Base-by-base conservation (phyloP, 345 rosid species). In the Eucalyptus dawsonii region DNA sequence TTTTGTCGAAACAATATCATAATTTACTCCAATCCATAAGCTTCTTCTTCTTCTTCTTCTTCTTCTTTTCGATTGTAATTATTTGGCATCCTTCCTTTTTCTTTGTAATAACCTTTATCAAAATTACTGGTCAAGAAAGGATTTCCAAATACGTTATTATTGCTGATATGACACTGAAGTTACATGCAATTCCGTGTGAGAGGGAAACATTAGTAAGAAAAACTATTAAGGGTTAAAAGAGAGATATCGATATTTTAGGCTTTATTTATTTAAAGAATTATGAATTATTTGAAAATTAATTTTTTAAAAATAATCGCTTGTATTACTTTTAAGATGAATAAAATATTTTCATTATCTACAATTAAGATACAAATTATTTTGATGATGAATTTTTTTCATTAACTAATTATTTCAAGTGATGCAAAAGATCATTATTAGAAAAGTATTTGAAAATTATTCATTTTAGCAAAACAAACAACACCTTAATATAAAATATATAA, bases 391-490 rank as follows among this genome's bases (percentile, higher is more conserved):
- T 44, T 9, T 22, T 24, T 56, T 9, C 12, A 24, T 24, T 10
- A 56, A 56, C 3, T 24, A 56, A 24, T 56, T 56, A 56, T 56
- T 56, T 56, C 29, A 9, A 56, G 14, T 24, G 29, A 24, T 56
- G 13, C 6, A 56, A 56, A 22, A 56, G 1, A 10, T 24, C 5
- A 56, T 56, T 9, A 2, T 22, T 56, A 22, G 13, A 13, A 56
- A 56, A 9, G 6, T 56, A 56, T 56, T 56, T 56, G 29, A 56
- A 24, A 56, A 56, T 56, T 11, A 24, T 56, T 56, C 0, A 56
- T 56, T 56, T 56, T 56, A 0, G 1, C 1, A 0, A 24, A 56
- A 56, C 6, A 56, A 56, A 56, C 1, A 0, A 22, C 4, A 4
- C 0, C 29, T 34, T 34, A 34, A 69, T 69, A 4, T 15, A 8